Evolutionary conservation across 768 basidiomycete species (phyloP).

Genomic region (Suillus cothurnatus): DNA sequence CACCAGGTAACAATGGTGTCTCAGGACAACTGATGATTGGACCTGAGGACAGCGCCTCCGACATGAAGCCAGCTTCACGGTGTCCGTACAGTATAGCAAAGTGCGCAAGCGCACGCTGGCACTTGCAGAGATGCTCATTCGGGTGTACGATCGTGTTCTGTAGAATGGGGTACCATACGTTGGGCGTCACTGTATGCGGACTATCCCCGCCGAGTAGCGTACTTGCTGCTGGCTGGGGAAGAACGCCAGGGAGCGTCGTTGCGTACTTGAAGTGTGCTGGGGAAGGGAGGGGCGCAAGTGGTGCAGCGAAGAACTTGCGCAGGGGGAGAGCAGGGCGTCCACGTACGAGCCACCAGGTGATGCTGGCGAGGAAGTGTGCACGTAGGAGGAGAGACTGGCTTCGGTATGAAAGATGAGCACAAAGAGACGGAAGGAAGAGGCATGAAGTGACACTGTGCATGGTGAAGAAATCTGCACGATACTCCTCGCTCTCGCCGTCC

Average conservation of each 20-base stretch:
- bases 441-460: constrained; percentile 73
- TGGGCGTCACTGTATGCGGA: constrained; percentile 41
- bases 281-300: constrained; percentile 24
- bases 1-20: background rate
- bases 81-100: constrained; percentile 47
- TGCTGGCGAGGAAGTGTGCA: constrained; percentile 52
- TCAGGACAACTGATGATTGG: background rate
- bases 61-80: constrained; percentile 37
- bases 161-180: constrained; percentile 62
- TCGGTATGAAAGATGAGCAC: constrained; percentile 55
- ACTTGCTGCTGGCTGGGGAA: constrained; percentile 22
- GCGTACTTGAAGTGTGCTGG: constrained; percentile 23
- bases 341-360: constrained; percentile 58
- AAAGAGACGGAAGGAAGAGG: constrained; percentile 57
- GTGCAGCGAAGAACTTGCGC: constrained; percentile 46
- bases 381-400: constrained; percentile 59
- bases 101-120: constrained; percentile 52
- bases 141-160: constrained; percentile 56
- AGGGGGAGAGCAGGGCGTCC: constrained; percentile 56
- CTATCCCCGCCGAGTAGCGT: constrained; percentile 37
- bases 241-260: constrained; percentile 24
- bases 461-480: constrained; percentile 72
- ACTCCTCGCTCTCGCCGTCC: constrained; percentile 36
- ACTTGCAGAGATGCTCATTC: constrained; percentile 56
- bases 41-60: constrained; percentile 18